Conservation (phyloP, 371 early-diverging fungal species). For the Mucor racemosus region DNA sequence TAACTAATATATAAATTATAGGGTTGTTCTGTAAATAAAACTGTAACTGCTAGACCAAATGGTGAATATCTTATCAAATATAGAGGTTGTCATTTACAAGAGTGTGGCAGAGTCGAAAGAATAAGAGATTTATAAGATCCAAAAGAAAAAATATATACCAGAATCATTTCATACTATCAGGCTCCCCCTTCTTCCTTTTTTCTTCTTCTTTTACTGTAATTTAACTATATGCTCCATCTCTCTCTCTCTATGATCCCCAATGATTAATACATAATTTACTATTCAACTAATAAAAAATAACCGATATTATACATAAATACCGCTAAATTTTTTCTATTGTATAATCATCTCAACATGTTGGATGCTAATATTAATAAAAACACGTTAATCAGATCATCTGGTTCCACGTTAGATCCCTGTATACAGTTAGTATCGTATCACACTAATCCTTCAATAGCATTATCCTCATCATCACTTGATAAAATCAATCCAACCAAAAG, state of each 20-base stretch:
- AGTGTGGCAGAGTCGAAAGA: conserved; percentile 56
- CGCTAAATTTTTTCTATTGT: not conserved
- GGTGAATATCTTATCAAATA: conserved; percentile 68
- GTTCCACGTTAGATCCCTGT: not conserved
- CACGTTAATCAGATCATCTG: not conserved
- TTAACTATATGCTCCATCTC: not conserved
- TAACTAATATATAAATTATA: conserved; percentile 18
- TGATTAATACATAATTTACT: not conserved
- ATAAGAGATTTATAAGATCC: conserved; percentile 43
- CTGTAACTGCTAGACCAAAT: conserved; percentile 62
- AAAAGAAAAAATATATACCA: not conserved
- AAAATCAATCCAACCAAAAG: not conserved
- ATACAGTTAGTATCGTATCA: not conserved
- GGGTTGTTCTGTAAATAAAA: conserved; percentile 68
- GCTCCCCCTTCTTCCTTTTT: too few species aligned
- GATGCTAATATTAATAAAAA: not conserved
- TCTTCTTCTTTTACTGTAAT: not conserved
- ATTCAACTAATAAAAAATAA: not conserved
- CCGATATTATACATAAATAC: not conserved
- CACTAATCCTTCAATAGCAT: not conserved
- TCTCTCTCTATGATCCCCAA: not conserved
- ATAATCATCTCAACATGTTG: not conserved
- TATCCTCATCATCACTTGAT: not conserved
- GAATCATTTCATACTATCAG: not conserved
- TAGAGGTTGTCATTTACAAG: conserved; percentile 62